Percentiles rank a stretch among this genome's conserved stretches.
phyloP scores from a whole-genome alignment of 2,329 filamentous ascomycete species.

The Dactylellina haptotyla region DNA sequence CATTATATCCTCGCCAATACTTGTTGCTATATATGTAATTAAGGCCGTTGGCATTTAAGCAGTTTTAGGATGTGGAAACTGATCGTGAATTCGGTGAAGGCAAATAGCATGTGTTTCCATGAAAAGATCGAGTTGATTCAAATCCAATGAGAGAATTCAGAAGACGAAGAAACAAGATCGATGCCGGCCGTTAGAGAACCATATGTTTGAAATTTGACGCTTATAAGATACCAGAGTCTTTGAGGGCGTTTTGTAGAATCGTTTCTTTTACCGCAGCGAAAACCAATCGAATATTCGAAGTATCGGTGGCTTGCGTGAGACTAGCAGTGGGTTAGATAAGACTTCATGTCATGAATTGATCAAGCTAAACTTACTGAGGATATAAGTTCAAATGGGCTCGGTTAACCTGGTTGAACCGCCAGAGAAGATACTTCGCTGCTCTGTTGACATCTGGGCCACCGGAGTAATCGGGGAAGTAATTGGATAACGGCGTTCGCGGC shows the following conservation, averaged over 20 bases:
- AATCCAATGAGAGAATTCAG: too few species aligned
- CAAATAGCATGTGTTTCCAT: too few species aligned
- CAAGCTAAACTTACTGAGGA: slow-evolving; percentile 78
- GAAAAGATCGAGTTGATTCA: too few species aligned
- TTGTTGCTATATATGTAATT: background rate
- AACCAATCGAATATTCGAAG: slow-evolving; percentile 95
- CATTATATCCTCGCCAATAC: slow-evolving; percentile 4
- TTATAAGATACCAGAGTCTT: slow-evolving; percentile 90
- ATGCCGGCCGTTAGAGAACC: slow-evolving; percentile 22
- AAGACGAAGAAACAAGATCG: too few species aligned
- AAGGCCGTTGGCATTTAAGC: background rate
- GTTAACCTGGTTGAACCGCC: slow-evolving; percentile 99
- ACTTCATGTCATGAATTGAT: slow-evolving; percentile 54
- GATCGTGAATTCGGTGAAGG: too few species aligned
- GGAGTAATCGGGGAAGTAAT: slow-evolving; percentile 98
- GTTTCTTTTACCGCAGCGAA: slow-evolving; percentile 99
- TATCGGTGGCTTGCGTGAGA: slow-evolving; percentile 97
- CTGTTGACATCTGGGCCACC: slow-evolving; percentile 98
- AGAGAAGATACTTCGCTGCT: slow-evolving; percentile 95
- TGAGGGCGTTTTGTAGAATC: slow-evolving; percentile 96
- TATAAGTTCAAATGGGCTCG: slow-evolving; percentile 94
- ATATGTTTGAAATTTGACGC: slow-evolving; percentile 41
- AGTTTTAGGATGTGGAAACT: background rate
- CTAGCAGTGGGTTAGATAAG: slow-evolving; percentile 65
- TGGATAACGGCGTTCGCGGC: slow-evolving; percentile 84